A percentile compares a stretch with the other conserved stretches of the same genome.
phyloP scores from a whole-genome alignment of 305 asterid genomes.

The Fraxinus floribunda region DNA sequence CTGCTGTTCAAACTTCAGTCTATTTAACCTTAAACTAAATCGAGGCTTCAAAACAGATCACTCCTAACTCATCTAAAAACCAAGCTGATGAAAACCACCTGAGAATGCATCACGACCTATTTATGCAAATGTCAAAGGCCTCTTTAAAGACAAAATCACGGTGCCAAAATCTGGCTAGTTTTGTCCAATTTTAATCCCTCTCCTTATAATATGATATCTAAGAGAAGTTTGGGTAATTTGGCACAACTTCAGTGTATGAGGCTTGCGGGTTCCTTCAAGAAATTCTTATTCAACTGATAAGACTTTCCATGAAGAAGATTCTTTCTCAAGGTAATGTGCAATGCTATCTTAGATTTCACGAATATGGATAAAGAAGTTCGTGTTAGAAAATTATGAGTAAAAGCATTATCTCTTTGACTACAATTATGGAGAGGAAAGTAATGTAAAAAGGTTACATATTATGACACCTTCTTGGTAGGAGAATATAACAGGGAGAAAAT shows the following conservation, averaged over 20 bases:
- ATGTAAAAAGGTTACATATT: neutral
- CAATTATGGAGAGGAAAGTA: neutral
- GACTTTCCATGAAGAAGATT: neutral
- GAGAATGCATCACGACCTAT: neutral
- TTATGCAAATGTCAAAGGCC: neutral
- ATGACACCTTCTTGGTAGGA: slow-evolving; percentile 1
- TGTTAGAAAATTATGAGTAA: neutral
- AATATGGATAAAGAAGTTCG: neutral
- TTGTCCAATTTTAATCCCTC: neutral
- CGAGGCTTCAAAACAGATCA: neutral
- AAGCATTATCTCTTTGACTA: neutral
- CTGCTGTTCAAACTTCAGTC: neutral
- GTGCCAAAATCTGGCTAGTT: neutral
- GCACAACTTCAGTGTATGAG: neutral
- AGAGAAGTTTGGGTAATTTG: neutral
- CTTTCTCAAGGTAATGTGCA: neutral
- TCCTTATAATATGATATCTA: neutral
- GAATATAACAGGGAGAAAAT: slow-evolving; percentile 1
- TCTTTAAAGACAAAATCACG: neutral
- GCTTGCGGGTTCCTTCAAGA: neutral
- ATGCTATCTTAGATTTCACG: neutral
- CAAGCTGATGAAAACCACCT: neutral
- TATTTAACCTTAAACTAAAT: neutral
- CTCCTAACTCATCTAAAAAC: neutral
- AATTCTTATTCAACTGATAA: neutral